A percentile compares a stretch with the other conserved stretches of the same genome.
These are phyloP conservation scores for Skeletonema grethae DNA, from an alignment of 108 stramenopile species.

Conservation along the genomic window DNA sequence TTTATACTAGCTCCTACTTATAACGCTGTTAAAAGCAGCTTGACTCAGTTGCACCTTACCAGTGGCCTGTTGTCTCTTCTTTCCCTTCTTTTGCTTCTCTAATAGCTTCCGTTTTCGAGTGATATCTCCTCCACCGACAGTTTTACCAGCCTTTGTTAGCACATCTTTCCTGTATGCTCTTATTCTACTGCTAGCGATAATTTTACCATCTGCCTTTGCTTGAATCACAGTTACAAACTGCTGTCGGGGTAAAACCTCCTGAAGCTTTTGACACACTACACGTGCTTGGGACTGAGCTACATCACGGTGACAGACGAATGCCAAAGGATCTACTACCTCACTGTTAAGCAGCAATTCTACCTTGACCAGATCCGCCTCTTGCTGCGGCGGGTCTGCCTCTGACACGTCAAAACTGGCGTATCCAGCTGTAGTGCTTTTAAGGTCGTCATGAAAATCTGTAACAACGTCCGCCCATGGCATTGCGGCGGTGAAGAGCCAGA, in stretches of 20 bases:
- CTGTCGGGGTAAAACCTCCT: slow-evolving; percentile 92
- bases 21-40: slow-evolving; percentile 95
- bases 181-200: slow-evolving; percentile 86
- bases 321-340: slow-evolving; percentile 90
- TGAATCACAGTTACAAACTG: slow-evolving; percentile 99
- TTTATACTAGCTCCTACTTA: slow-evolving; percentile 41
- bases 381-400: slow-evolving; percentile 67
- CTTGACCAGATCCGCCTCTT: slow-evolving; percentile 84
- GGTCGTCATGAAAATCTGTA: slow-evolving; percentile 82
- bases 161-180: slow-evolving; percentile 97
- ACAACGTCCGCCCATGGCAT: slow-evolving; percentile 95
- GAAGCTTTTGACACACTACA: slow-evolving; percentile 88
- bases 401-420: slow-evolving; percentile 78
- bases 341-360: slow-evolving; percentile 95
- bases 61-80: slow-evolving; percentile 93
- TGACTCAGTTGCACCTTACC: slow-evolving; percentile 95
- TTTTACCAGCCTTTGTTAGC: slow-evolving; percentile 89
- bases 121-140: slow-evolving; percentile 97
- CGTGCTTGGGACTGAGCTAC: slow-evolving; percentile 77
- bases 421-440: slow-evolving; percentile 80
- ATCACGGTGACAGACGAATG: slow-evolving; percentile 91
- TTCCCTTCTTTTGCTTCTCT: slow-evolving; percentile 98
- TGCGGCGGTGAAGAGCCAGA: slow-evolving; percentile 77
- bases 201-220: slow-evolving; percentile 90
- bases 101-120: slow-evolving; percentile 97